A percentile compares a stretch with the other conserved stretches of the same genome.
phyloP scores from a whole-genome alignment of 2,329 filamentous ascomycete species.

The Colletotrichum sp. region DNA sequence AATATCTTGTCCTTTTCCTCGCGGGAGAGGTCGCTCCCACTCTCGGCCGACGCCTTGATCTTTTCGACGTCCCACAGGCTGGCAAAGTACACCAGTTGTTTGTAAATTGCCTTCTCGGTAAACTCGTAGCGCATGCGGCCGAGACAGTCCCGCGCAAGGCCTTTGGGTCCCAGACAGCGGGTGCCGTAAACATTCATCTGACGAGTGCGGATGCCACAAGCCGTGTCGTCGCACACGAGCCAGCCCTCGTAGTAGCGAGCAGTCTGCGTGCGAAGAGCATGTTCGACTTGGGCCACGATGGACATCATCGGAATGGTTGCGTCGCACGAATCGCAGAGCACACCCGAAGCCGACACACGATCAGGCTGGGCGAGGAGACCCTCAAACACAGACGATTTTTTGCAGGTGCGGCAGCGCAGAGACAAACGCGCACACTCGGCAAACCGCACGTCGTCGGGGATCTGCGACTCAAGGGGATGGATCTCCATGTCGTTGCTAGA shows the following conservation, averaged over 20 bases:
- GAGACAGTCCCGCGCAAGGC: conserved; percentile 81
- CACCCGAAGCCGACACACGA: conserved; percentile 73
- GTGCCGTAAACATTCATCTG: conserved; percentile 94
- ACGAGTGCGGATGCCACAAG: conserved; percentile 84
- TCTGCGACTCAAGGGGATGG: conserved; percentile 90
- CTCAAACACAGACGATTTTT: conserved; percentile 73
- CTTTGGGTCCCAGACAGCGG: conserved; percentile 85
- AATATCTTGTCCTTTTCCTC: conserved; percentile 67
- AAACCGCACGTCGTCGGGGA: conserved; percentile 90
- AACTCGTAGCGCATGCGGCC: conserved; percentile 91
- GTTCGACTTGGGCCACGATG: conserved; percentile 85
- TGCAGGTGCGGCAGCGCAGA: conserved; percentile 84
- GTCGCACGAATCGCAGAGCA: conserved; percentile 73
- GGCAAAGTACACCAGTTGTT: conserved; percentile 89
- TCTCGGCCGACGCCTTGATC: conserved; percentile 41
- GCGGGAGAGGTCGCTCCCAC: conserved; percentile 40
- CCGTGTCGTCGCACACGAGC: conserved; percentile 87
- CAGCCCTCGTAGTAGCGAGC: conserved; percentile 90
- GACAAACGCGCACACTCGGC: conserved; percentile 77
- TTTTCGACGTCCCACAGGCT: conserved; percentile 90
- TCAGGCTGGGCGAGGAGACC: conserved; percentile 68
- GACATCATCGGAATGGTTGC: conserved; percentile 71
- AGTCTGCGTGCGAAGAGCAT: conserved; percentile 78
- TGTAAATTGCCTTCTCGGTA: conserved; percentile 89
- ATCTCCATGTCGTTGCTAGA: conserved; percentile 71